Percentiles rank a stretch among this genome's conserved stretches.
These are phyloP conservation scores for Malassezia dermatis DNA, from an alignment of 1,284 basidiomycete species.

Conservation along the genomic window DNA sequence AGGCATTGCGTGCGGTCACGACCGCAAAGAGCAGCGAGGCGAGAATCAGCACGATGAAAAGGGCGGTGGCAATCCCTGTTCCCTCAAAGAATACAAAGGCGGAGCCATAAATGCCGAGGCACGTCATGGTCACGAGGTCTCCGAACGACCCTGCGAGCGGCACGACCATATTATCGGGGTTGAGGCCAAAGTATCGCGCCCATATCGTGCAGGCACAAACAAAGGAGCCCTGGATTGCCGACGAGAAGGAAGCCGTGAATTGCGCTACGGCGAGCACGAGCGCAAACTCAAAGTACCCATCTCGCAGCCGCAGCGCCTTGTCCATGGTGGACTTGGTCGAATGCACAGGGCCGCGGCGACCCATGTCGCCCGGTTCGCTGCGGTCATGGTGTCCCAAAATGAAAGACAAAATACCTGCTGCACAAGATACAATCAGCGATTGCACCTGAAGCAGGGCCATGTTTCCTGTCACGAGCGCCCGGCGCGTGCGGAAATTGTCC, in stretches of 20 bases:
- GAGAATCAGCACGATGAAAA: slow-evolving; percentile 59
- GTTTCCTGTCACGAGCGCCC: slow-evolving; percentile 67
- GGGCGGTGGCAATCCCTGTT: slow-evolving; percentile 48
- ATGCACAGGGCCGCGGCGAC: slow-evolving; percentile 18
- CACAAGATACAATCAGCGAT: slow-evolving; percentile 74
- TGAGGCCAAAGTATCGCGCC: slow-evolving; percentile 63
- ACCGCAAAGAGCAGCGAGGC: slow-evolving; percentile 56
- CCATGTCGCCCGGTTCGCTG: not conserved
- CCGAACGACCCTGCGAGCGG: slow-evolving; percentile 85
- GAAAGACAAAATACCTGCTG: slow-evolving; percentile 72
- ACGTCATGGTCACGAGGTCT: slow-evolving; percentile 68
- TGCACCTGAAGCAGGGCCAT: slow-evolving; percentile 82
- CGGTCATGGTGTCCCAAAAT: slow-evolving; percentile 54
- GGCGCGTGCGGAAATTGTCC: slow-evolving; percentile 61
- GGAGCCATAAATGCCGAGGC: slow-evolving; percentile 46
- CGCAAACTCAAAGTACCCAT: slow-evolving; percentile 55
- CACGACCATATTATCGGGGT: slow-evolving; percentile 93
- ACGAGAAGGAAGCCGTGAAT: slow-evolving; percentile 71
- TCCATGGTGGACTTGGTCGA: slow-evolving; percentile 28
- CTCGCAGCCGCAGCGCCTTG: slow-evolving; percentile 36
- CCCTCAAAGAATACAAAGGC: slow-evolving; percentile 46
- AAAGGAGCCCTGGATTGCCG: slow-evolving; percentile 73
- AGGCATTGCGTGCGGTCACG: slow-evolving; percentile 56
- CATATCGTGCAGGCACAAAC: slow-evolving; percentile 78
- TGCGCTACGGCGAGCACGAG: slow-evolving; percentile 82